Conservation (phyloP, 2,329 filamentous ascomycete species). For the Ophiostoma novo-ulmi region DNA sequence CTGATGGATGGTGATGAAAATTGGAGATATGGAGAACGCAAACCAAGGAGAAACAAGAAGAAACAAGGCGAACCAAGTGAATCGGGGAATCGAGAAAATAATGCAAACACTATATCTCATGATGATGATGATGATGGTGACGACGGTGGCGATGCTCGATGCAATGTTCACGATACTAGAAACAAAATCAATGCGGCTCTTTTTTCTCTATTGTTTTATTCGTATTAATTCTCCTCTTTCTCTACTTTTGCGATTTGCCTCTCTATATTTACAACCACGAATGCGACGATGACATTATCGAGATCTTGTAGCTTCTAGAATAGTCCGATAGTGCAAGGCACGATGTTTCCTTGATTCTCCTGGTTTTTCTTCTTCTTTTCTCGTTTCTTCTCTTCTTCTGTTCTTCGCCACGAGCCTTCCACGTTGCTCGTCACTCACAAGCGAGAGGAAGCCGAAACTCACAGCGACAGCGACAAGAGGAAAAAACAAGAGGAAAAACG, state of each 20-base stretch:
- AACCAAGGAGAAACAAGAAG: background rate
- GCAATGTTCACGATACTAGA: background rate
- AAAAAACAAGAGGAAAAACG: background rate
- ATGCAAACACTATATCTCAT: background rate
- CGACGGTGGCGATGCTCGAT: background rate
- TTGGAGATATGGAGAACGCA: background rate
- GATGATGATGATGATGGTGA: background rate
- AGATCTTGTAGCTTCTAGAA: background rate
- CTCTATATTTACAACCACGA: background rate
- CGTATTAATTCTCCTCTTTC: background rate
- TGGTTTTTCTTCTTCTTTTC: background rate
- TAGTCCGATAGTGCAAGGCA: background rate
- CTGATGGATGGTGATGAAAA: background rate
- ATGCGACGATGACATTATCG: background rate
- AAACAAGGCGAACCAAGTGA: background rate
- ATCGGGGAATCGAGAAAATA: background rate
- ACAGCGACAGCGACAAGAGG: background rate
- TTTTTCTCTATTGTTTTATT: background rate
- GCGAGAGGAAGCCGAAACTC: background rate
- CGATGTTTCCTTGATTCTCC: background rate
- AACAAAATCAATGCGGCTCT: background rate
- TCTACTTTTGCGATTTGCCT: background rate
- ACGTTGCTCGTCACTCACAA: background rate
- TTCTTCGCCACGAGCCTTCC: background rate
- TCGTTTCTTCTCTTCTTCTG: background rate